phyloP scores from a whole-genome alignment of 306 rosid genomes.

The Spatholobus suberectus region DNA sequence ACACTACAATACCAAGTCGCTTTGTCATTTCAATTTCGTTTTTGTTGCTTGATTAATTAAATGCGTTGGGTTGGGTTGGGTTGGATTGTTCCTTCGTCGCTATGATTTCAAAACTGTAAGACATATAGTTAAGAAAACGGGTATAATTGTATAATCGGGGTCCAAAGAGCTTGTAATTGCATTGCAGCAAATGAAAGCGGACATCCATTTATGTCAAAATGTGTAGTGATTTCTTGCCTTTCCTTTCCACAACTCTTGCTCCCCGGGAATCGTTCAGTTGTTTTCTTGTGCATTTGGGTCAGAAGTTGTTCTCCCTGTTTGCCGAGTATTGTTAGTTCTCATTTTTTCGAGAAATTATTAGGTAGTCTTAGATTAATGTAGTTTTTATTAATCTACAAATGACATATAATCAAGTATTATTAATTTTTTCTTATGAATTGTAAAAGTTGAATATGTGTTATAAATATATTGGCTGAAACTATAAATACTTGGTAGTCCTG shows the following conservation, averaged over 20 bases:
- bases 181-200: conserved; percentile 42
- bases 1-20: neutral
- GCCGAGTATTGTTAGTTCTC: neutral
- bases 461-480: too few species aligned
- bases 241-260: neutral
- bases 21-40: conserved; percentile 43
- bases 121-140: conserved; percentile 47
- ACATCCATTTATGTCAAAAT: conserved; percentile 35
- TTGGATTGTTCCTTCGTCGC: conserved; percentile 34
- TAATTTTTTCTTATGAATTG: too few species aligned
- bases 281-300: neutral
- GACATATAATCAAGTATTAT: too few species aligned
- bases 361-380: too few species aligned
- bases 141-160: conserved; percentile 45
- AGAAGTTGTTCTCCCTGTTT: neutral
- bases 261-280: neutral
- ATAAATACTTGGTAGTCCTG: too few species aligned
- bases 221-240: neutral
- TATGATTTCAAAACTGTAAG: conserved; percentile 45
- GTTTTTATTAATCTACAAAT: too few species aligned
- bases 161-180: conserved; percentile 44
- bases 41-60: conserved; percentile 40
- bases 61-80: conserved; percentile 35
- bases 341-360: too few species aligned
- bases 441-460: too few species aligned